Evolutionary conservation across 768 basidiomycete species (phyloP), one percentile per base, ranked within the genome.

Genomic region (Cystobasidium tubakii): DNA sequence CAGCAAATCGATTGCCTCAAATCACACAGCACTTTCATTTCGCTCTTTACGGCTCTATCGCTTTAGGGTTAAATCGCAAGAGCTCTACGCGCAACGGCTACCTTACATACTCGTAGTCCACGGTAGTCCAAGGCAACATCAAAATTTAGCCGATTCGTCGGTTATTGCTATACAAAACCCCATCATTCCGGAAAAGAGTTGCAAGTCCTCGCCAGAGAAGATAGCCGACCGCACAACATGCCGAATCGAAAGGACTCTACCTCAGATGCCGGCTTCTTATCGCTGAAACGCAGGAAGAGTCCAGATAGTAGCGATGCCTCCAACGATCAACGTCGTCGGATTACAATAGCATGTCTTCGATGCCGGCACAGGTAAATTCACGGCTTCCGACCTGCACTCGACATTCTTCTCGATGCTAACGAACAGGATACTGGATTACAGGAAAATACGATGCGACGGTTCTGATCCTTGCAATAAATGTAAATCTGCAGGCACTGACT

Each of bases 371-470:
- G 69, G 69, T 71, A 34, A 42, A 54, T 19, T 29, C 15, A 21
- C 12, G 55, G 15, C 19, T 36, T 7, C 36, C 39, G 7, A 15
- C 4, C 31, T 9, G 31, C 7, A 19, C 21, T 6, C 62, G n/a
- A 7, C 6, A 27, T 63, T 9, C 62, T 27, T 39, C 63, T 7
- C 29, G 21, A 42, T 42, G 21, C 36, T 63, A 25, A 63, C 10
- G 10, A 13, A 31, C 7, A 31, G 19, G 54, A 6, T 4, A 23
- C 7, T 10, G 31, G 13, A 19, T 19, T 33, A 39, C 55, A 71
- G 69, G 21, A 71, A 71, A 71, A 71, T 71, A 53, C 54, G 69
- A 7, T 71, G 69, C 55, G 69, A 71, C 39, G 69, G 69, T 6
- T n/a, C 33, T n/a, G 55, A 55, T 27, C 25, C 31, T 34, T 71